These are phyloP conservation scores for Akebia trifoliata DNA, from an alignment of 164 flowering plant genomes.

Conservation along the genomic window DNA sequence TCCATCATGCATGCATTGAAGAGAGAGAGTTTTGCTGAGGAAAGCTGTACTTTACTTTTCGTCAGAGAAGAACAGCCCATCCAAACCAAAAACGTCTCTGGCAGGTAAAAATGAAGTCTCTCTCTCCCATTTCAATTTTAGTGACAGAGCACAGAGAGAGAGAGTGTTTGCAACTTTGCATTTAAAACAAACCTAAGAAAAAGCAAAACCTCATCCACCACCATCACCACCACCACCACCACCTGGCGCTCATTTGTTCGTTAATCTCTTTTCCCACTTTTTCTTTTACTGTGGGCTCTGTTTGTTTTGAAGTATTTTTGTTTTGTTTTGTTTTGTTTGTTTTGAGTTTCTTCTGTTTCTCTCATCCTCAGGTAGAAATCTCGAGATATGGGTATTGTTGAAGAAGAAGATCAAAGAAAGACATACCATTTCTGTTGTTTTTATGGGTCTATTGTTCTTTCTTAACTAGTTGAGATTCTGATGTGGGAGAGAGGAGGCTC, in stretches of 20 bases:
- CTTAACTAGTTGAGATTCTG: constrained; percentile 19
- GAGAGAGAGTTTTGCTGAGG: constrained; percentile 5
- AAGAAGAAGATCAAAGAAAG: constrained; percentile 20
- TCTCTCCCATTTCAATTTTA: constrained; percentile 1
- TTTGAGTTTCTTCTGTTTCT: constrained; percentile 3
- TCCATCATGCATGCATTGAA: neutral
- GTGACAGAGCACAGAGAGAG: constrained; percentile 1
- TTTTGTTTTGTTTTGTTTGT: constrained; percentile 1
- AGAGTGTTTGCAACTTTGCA: neutral
- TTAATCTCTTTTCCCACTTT: neutral
- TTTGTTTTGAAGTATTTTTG: neutral
- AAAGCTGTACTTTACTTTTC: constrained; percentile 18
- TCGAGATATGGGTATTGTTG: constrained; percentile 30
- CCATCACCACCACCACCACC: constrained; percentile 3
- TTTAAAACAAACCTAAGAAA: neutral
- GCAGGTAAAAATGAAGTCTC: constrained; percentile 6
- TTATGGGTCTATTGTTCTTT: constrained; percentile 4
- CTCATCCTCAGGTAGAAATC: constrained; percentile 13
- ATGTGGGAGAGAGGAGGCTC: constrained; percentile 71
- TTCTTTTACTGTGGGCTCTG: neutral
- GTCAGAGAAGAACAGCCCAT: neutral
- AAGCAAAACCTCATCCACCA: neutral
- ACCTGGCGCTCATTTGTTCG: constrained; percentile 7
- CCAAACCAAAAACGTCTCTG: constrained; percentile 13
- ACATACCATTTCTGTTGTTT: neutral